These are phyloP conservation scores for Lentinula novae-zelandiae DNA, from an alignment of 1,284 basidiomycete species.

Conservation along the genomic window DNA sequence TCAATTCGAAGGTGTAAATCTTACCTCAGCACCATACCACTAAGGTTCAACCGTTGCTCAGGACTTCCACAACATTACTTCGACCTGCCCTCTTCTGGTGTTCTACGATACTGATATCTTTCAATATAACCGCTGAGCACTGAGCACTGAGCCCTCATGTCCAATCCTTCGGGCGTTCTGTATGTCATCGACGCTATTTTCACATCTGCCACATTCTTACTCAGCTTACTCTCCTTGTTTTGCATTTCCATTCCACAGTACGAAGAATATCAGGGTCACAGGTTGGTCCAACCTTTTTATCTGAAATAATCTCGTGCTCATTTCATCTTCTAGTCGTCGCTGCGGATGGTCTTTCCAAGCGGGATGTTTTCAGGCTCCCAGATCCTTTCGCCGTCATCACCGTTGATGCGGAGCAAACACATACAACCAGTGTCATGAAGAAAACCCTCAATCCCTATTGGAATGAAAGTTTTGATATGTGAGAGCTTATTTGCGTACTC, in stretches of 20 bases:
- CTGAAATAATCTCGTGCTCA: neutral
- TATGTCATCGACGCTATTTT: slow-evolving; percentile 20
- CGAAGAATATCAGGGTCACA: slow-evolving; percentile 60
- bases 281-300: slow-evolving; percentile 30
- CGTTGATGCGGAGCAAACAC: slow-evolving; percentile 91
- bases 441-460: slow-evolving; percentile 90
- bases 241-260: slow-evolving; percentile 26
- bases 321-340: slow-evolving; percentile 65
- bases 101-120: neutral
- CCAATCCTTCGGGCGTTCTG: slow-evolving; percentile 28
- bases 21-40: neutral
- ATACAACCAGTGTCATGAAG: slow-evolving; percentile 89
- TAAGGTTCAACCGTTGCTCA: neutral
- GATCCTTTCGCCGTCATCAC: slow-evolving; percentile 95
- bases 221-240: slow-evolving; percentile 12
- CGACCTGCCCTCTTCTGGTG: too few species aligned
- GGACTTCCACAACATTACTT: too few species aligned
- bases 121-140: neutral
- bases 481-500: slow-evolving; percentile 15
- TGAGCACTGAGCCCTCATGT: neutral
- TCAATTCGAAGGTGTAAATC: neutral
- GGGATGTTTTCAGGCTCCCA: slow-evolving; percentile 88
- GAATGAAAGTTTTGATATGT: slow-evolving; percentile 94
- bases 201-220: slow-evolving; percentile 10
- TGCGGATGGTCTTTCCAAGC: slow-evolving; percentile 84